Evolutionary conservation across 805 yeast genomes (phyloP), one percentile per base, ranked within the genome.

Genomic region (Candida piceae): DNA sequence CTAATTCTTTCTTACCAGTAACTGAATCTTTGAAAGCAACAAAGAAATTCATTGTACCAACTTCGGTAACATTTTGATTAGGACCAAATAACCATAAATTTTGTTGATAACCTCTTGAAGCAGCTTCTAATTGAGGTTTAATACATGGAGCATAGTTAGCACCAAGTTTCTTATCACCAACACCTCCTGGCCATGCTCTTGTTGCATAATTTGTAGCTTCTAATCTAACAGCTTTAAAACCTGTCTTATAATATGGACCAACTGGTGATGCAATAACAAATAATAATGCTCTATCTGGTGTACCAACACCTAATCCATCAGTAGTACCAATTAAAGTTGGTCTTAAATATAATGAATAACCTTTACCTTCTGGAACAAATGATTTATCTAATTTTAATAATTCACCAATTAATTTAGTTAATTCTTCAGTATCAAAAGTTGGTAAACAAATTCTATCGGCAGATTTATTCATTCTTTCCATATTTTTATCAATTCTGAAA

Each of bases 101-200:
- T 67, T 93, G 97, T 62, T 86, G 95, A 70, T 78, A 89, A 30
- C 98, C 98, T 64, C 89, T 78, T 17, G 70, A 56, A 38, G 96
- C 95, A 35, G 97, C 96, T 66, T 85, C 82, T 52, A 75, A 69
- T 67, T 87, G 96, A 22, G 97, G 97, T 58, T 75, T 72, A 55
- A 89, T 78, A 62, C 96, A 85, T 45, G 97, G 97, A 31, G 97
- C 98, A 59, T 90, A 90, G 72, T 90, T 90, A 44, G 96, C 97
- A 64, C 98, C 98, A 55, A 90, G 77, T 67, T 90, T 90, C 64
- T 78, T 82, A 76, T 90, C 84, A 66, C 98, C 98, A 52, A 80
- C 88, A 63, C 97, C 98, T 56, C 96, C 96, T 58, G 97, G 97
- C 97, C 97, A 90, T 21, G 98, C 97, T 70, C 98, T 84, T 23